Evolutionary conservation across 495 filamentous ascomycete genomes (phyloP).

Genomic region (Tetracladium setigerum): DNA sequence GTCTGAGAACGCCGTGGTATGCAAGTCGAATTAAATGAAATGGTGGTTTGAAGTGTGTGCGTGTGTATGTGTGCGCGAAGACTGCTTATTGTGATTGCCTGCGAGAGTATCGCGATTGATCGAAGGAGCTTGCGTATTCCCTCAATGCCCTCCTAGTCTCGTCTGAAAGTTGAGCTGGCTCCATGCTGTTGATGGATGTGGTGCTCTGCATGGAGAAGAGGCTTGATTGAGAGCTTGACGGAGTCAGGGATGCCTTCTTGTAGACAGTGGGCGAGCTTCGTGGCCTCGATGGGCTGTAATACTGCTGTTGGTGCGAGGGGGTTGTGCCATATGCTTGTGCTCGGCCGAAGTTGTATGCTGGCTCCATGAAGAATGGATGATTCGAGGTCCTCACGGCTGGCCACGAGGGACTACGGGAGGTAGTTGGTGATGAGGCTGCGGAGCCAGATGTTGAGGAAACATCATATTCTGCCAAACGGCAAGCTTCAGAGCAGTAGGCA

Average conservation of each 20-base stretch:
- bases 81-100: conserved; percentile 37
- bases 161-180: conserved; percentile 54
- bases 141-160: conserved; percentile 74
- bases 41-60: neutral
- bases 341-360: conserved; percentile 60
- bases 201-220: conserved; percentile 70
- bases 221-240: conserved; percentile 79
- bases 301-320: conserved; percentile 30
- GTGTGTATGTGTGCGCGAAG: neutral
- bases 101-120: conserved; percentile 57
- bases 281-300: conserved; percentile 24
- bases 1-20: no score
- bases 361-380: conserved; percentile 56
- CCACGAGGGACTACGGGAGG: conserved; percentile 34
- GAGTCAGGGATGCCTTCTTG: conserved; percentile 46
- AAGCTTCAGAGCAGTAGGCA: conserved; percentile 89
- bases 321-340: conserved; percentile 36
- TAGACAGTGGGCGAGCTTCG: conserved; percentile 15
- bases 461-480: conserved; percentile 82
- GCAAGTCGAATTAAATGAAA: neutral
- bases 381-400: conserved; percentile 38
- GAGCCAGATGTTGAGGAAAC: conserved; percentile 49
- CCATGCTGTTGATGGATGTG: conserved; percentile 41
- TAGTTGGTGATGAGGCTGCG: conserved; percentile 43
- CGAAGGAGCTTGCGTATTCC: conserved; percentile 82